Conservation (phyloP, 371 early-diverging fungal genomes). For the Lichtheimia ornata region DNA sequence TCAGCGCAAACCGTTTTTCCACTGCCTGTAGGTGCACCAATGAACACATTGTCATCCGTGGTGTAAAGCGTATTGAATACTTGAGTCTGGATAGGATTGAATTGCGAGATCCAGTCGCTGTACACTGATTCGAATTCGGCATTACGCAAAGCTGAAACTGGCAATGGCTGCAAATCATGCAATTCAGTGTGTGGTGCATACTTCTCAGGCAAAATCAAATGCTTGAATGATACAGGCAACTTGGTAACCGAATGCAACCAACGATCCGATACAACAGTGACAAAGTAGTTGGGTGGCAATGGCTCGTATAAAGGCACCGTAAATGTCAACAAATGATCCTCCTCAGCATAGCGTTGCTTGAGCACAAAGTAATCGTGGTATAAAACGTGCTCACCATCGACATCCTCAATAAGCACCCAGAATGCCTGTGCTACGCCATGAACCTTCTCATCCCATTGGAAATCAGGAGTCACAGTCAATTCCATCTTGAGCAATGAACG, state of each 20-base stretch:
- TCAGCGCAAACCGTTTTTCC: slow-evolving; percentile 98
- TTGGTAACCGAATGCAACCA: slow-evolving; percentile 93
- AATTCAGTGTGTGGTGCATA: slow-evolving; percentile 94
- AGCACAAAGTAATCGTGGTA: slow-evolving; percentile 89
- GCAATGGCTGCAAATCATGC: slow-evolving; percentile 90
- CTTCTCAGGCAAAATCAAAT: slow-evolving; percentile 89
- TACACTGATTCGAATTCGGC: slow-evolving; percentile 72
- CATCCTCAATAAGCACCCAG: slow-evolving; percentile 94
- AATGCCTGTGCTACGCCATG: slow-evolving; percentile 88
- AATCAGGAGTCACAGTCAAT: slow-evolving; percentile 90
- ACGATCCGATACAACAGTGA: slow-evolving; percentile 88
- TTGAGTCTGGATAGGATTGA: slow-evolving; percentile 98
- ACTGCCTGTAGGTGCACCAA: slow-evolving; percentile 96
- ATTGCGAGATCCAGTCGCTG: slow-evolving; percentile 62
- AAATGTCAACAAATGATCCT: slow-evolving; percentile 80
- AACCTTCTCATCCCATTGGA: slow-evolving; percentile 88
- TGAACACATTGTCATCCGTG: slow-evolving; percentile 88
- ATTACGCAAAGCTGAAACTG: slow-evolving; percentile 78
- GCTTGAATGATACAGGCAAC: slow-evolving; percentile 90
- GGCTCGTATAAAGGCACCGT: slow-evolving; percentile 94
- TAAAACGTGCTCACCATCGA: slow-evolving; percentile 86
- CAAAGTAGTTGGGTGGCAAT: slow-evolving; percentile 94
- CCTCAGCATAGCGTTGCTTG: slow-evolving; percentile 69
- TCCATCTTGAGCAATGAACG: slow-evolving; percentile 88
- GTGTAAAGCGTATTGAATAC: slow-evolving; percentile 91